Percentiles rank a stretch among this genome's conserved stretches.
phyloP scores from a whole-genome alignment of 345 rosid genomes.

The Salix suchowensis region DNA sequence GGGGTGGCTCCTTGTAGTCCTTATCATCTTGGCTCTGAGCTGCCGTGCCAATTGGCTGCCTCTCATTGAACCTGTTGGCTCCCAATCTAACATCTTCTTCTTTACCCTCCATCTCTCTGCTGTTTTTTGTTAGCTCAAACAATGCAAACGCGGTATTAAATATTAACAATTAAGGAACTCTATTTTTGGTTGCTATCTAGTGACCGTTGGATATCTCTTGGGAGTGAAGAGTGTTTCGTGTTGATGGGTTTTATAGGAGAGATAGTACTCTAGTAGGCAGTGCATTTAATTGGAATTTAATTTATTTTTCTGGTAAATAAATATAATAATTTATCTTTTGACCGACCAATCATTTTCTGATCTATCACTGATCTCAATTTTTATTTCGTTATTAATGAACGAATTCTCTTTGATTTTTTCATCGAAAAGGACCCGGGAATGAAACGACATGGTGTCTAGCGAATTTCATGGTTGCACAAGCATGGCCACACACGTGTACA shows the following conservation, averaged over 20 bases:
- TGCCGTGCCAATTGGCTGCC: slow-evolving; percentile 20
- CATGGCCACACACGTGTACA: slow-evolving; percentile 12
- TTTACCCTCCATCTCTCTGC: slow-evolving; percentile 15
- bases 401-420: neutral
- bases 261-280: neutral
- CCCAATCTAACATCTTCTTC: slow-evolving; percentile 25
- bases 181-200: neutral
- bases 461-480: slow-evolving; percentile 14
- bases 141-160: neutral
- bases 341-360: slow-evolving; percentile 32
- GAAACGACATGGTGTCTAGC: slow-evolving; percentile 5
- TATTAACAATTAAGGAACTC: neutral
- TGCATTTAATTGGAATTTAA: slow-evolving; percentile 11
- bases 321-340: slow-evolving; percentile 7
- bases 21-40: slow-evolving; percentile 22
- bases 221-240: neutral
- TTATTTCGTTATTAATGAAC: neutral
- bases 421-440: neutral
- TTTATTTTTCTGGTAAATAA: neutral
- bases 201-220: slow-evolving; percentile 1
- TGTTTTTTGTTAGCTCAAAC: neutral
- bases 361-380: neutral
- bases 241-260: slow-evolving; percentile 19
- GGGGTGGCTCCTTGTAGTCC: slow-evolving; percentile 20
- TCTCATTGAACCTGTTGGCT: slow-evolving; percentile 20